Conservation (phyloP, 2,329 filamentous ascomycete species). For the Venturia pyrina region DNA sequence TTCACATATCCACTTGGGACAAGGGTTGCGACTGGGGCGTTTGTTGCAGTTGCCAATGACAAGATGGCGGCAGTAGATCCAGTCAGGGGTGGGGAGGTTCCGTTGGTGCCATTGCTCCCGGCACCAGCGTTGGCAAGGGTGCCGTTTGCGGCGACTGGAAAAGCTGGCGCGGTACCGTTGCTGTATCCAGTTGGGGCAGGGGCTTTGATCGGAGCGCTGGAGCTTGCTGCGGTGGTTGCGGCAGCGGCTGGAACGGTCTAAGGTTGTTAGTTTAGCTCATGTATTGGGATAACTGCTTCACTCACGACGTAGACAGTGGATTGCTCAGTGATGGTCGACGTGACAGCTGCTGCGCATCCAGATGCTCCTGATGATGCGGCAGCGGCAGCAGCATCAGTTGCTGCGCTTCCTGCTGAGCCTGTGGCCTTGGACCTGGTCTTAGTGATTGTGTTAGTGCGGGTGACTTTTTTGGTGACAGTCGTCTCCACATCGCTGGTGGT, state of each 20-base stretch:
- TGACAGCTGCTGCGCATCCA: neutral
- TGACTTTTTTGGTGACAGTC: neutral
- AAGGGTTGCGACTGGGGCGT: conserved; percentile 14
- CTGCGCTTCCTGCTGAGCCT: neutral
- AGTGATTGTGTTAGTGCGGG: neutral
- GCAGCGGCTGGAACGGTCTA: conserved; percentile 2
- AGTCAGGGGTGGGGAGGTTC: neutral
- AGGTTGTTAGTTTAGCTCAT: neutral
- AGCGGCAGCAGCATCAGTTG: neutral
- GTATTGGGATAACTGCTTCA: neutral
- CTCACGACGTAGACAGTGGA: conserved; percentile 1
- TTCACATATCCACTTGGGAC: conserved; percentile 14
- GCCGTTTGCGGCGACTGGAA: neutral
- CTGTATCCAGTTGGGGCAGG: neutral
- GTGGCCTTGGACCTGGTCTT: neutral
- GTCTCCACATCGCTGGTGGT: neutral
- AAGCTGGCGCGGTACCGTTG: neutral
- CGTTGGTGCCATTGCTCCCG: neutral
- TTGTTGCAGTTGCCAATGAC: conserved; percentile 9
- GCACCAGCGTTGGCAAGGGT: neutral
- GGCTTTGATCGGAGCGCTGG: neutral
- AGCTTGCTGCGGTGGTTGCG: neutral
- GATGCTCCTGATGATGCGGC: neutral
- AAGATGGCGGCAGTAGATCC: neutral
- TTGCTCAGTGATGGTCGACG: neutral